Conservation (phyloP, 148 eudicot genomes). For the Nepenthes gracilis region DNA sequence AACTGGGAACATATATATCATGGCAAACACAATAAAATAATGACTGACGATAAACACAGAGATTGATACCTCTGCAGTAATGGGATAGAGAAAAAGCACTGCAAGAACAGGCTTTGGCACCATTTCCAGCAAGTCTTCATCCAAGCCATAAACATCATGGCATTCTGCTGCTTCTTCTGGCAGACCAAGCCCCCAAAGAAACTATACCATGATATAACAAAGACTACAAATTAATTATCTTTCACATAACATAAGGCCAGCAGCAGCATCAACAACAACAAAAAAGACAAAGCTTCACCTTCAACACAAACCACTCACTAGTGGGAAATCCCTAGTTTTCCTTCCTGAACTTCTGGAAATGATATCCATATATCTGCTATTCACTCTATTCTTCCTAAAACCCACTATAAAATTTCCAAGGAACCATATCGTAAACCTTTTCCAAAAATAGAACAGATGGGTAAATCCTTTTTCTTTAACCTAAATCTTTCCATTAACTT, state of each 20-base stretch:
- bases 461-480: too few relatives aligned
- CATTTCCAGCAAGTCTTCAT: conserved; percentile 79
- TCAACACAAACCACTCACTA: too few relatives aligned
- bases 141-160: conserved; percentile 87
- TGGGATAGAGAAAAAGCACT: conserved; percentile 71
- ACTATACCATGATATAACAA: conserved; percentile 40
- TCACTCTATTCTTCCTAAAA: too few relatives aligned
- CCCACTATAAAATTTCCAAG: too few relatives aligned
- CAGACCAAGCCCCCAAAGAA: conserved; percentile 87
- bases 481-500: too few relatives aligned
- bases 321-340: too few relatives aligned
- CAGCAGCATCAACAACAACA: not conserved
- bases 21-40: not conserved
- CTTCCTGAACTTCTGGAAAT: too few relatives aligned
- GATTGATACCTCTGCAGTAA: conserved; percentile 48
- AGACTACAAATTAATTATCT: not conserved
- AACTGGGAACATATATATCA: not conserved
- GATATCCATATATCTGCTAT: too few relatives aligned
- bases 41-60: not conserved
- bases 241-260: not conserved
- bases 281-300: too few relatives aligned
- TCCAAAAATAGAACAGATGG: too few relatives aligned
- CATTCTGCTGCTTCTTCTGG: conserved; percentile 71
- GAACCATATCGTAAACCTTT: too few relatives aligned
- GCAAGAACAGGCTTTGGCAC: conserved; percentile 92